These are phyloP conservation scores for Musa schizocarpa DNA, from an alignment of 176 grass and related monocot species.

Conservation along the genomic window DNA sequence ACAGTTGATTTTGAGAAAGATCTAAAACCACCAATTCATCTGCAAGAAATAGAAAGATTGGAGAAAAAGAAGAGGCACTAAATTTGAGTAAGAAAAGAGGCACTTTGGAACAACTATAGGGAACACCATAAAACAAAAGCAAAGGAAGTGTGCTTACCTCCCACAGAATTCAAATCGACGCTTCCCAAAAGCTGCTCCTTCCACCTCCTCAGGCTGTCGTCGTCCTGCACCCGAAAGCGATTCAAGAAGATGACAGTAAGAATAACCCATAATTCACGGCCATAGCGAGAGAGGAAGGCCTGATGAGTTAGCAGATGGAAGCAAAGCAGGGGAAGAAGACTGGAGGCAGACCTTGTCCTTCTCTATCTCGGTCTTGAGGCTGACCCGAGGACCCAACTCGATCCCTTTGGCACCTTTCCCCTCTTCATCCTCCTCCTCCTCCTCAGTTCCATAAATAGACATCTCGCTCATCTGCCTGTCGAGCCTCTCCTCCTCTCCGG, in stretches of 20 bases:
- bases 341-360: slow-evolving; percentile 64
- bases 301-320: neutral
- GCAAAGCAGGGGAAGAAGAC: neutral
- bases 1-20: too few species aligned
- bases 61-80: too few species aligned
- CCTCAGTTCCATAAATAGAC: slow-evolving; percentile 28
- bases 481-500: slow-evolving; percentile 6
- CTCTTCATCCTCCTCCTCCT: slow-evolving; percentile 58
- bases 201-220: slow-evolving; percentile 92
- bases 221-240: slow-evolving; percentile 39
- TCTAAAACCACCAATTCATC: too few species aligned
- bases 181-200: slow-evolving; percentile 92
- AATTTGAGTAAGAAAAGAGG: too few species aligned
- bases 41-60: too few species aligned
- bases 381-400: slow-evolving; percentile 73
- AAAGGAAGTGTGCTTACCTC: slow-evolving; percentile 39
- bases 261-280: too few species aligned
- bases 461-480: slow-evolving; percentile 41
- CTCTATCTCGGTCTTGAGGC: slow-evolving; percentile 98
- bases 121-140: too few species aligned
- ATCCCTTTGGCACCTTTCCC: slow-evolving; percentile 39
- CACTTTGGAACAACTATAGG: neutral
- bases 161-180: slow-evolving; percentile 87
- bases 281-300: too few species aligned
- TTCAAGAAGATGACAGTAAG: neutral